Evolutionary conservation across 1,284 basidiomycete species (phyloP), one percentile per base, ranked within the genome.

Genomic region (Porogramme epimiltina): DNA sequence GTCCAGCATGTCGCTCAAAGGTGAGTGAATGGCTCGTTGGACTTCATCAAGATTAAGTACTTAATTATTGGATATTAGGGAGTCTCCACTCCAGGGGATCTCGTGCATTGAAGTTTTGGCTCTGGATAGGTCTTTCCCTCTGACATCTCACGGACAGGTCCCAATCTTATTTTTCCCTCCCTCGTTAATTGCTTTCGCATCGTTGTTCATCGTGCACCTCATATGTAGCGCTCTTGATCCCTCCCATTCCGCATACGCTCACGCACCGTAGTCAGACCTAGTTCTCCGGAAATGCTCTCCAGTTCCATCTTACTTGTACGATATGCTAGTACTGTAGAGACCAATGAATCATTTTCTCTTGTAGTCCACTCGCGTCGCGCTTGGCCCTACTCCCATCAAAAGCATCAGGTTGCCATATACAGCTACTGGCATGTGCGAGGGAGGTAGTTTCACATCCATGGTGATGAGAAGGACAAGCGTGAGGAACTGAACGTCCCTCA

Each of bases 1-100:
- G 93, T 66, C 93, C 93, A 16, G 90, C 91, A n/a, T 95, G 91
- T 70, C 83, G 89, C 37, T 78, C 83, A 28, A 83, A 78, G 73
- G 87, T 85, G 52, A 37, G 76, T 67, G 16, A 20, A 16, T 3
- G 9, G 20, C 34, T n/a, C 8, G n/a, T 24, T 3, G 9, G 15
- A 13, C 5, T 33, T 25, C 22, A 6, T 9, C 20, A 19, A 24
- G 16, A 16, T 24, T 25, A 44, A 33, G 26, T n/a, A n/a, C n/a
- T n/a, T n/a, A n/a, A n/a, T n/a, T n/a, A n/a, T n/a, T n/a, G n/a
- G n/a, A n/a, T 22, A 15, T 24, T 37, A 66, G 64, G 64, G 64
- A 24, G 64, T 66, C 15, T 62, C 62, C 3, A 64, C 61, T 9
- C 46, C 51, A 19, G 54, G 60, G 22, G 61, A 63, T 22, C 16